These are phyloP conservation scores for Boletus mariae DNA, from an alignment of 1,284 basidiomycete species.

Conservation along the genomic window DNA sequence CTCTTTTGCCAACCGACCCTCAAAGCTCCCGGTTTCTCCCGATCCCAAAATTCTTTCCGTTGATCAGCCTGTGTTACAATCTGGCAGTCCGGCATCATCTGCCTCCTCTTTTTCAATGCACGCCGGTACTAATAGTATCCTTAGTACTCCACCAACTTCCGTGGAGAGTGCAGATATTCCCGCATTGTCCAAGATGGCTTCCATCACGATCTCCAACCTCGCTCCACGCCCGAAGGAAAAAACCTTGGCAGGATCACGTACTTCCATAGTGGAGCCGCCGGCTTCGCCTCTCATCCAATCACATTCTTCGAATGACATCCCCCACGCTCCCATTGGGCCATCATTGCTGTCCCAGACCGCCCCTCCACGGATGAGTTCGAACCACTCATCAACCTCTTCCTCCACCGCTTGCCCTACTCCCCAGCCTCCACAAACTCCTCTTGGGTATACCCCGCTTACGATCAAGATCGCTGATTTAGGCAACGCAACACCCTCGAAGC, in stretches of 20 bases:
- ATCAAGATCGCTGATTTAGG: slow-evolving; percentile 92
- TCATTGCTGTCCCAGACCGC: slow-evolving; percentile 72
- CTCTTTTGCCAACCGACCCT: slow-evolving; percentile 1
- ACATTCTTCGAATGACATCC: slow-evolving; percentile 15
- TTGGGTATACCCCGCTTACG: slow-evolving; percentile 51
- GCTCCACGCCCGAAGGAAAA: slow-evolving; percentile 4
- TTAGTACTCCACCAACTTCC: slow-evolving; percentile 57
- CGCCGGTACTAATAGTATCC: slow-evolving; percentile 35
- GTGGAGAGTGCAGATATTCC: slow-evolving; percentile 43
- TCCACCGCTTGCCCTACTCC: slow-evolving; percentile 26
- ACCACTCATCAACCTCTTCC: slow-evolving; percentile 21
- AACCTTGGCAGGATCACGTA: not conserved
- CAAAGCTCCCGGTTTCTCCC: slow-evolving; percentile 4
- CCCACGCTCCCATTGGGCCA: slow-evolving; percentile 36
- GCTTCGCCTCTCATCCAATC: slow-evolving; percentile 30
- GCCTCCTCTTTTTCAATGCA: slow-evolving; percentile 49
- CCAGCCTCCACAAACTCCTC: slow-evolving; percentile 21
- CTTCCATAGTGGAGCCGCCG: slow-evolving; percentile 2
- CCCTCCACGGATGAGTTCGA: slow-evolving; percentile 33
- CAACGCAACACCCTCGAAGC: slow-evolving; percentile 79
- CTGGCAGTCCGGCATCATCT: slow-evolving; percentile 36
- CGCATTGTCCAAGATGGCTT: slow-evolving; percentile 42
- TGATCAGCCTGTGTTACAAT: slow-evolving; percentile 30
- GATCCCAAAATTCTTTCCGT: slow-evolving; percentile 20
- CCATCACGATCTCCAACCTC: slow-evolving; percentile 30